These are phyloP conservation scores for Solanum chaucha DNA, from an alignment of 257 asterid species.

Conservation along the genomic window DNA sequence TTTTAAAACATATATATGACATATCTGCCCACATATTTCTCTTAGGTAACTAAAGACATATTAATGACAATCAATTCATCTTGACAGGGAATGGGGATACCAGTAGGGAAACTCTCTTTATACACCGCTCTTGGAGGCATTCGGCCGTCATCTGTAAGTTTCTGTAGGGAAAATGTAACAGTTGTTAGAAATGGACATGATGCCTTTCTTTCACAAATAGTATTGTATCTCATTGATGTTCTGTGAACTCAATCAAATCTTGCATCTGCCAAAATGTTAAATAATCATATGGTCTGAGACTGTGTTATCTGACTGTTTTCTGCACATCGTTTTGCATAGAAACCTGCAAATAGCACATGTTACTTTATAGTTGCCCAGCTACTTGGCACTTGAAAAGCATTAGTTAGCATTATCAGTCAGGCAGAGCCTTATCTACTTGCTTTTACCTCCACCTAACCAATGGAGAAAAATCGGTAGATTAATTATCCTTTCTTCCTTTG, in stretches of 20 bases:
- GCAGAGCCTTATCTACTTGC: background rate
- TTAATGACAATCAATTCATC: slow-evolving; percentile 8
- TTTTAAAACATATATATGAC: background rate
- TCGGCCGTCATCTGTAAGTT: slow-evolving; percentile 70
- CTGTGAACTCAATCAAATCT: background rate
- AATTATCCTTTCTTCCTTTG: background rate
- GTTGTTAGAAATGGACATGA: background rate
- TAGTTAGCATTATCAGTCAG: background rate
- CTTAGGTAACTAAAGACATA: background rate
- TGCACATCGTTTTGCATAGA: background rate
- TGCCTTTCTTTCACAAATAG: background rate
- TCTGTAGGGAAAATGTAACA: background rate
- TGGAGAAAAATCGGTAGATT: background rate
- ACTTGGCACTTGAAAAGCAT: background rate
- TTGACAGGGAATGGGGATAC: slow-evolving; percentile 95
- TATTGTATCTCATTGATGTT: background rate
- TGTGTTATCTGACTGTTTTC: background rate
- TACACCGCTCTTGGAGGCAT: slow-evolving; percentile 95
- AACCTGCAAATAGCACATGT: background rate
- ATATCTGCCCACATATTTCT: background rate
- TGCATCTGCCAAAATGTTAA: background rate
- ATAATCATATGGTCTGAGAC: background rate
- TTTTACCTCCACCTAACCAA: background rate
- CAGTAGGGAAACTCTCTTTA: slow-evolving; percentile 84
- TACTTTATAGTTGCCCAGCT: background rate